phyloP scores from a whole-genome alignment of 2,329 filamentous ascomycete genomes.

The Oidium heveae region DNA sequence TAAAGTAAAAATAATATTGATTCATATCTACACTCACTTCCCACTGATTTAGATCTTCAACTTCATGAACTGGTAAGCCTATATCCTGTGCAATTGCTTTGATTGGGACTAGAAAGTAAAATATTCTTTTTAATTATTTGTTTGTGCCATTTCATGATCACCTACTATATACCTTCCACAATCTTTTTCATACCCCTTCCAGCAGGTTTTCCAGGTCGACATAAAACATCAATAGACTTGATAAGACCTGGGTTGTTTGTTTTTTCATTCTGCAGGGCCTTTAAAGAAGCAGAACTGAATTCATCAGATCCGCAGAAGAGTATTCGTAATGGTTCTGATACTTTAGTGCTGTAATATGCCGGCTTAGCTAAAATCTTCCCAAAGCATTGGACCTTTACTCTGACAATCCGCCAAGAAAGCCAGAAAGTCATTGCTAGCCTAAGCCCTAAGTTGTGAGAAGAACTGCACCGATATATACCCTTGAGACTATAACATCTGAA shows the following conservation, averaged over 20 bases:
- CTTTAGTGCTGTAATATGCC: slow-evolving; percentile 1
- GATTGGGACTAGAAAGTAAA: slow-evolving; percentile 38
- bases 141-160: background rate
- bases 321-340: slow-evolving; percentile 40
- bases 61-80: slow-evolving; percentile 41
- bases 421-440: too few relatives aligned
- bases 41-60: slow-evolving; percentile 69
- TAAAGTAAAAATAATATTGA: background rate
- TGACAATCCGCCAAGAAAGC: too few relatives aligned
- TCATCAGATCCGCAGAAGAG: slow-evolving; percentile 87
- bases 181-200: slow-evolving; percentile 45
- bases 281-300: slow-evolving; percentile 61
- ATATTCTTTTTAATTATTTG: background rate
- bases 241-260: slow-evolving; percentile 27
- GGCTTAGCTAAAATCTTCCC: too few relatives aligned
- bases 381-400: too few relatives aligned
- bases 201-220: slow-evolving; percentile 50
- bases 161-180: slow-evolving; percentile 8
- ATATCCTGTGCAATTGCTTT: slow-evolving; percentile 37
- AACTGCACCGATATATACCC: too few relatives aligned
- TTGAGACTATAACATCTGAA: too few relatives aligned
- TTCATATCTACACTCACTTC: slow-evolving; percentile 22
- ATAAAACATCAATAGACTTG: slow-evolving; percentile 62
- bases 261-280: slow-evolving; percentile 39
- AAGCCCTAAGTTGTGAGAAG: too few relatives aligned